These are phyloP conservation scores for Verticillium zaregamsianum DNA, from an alignment of 2,329 filamentous ascomycete species.

Conservation along the genomic window DNA sequence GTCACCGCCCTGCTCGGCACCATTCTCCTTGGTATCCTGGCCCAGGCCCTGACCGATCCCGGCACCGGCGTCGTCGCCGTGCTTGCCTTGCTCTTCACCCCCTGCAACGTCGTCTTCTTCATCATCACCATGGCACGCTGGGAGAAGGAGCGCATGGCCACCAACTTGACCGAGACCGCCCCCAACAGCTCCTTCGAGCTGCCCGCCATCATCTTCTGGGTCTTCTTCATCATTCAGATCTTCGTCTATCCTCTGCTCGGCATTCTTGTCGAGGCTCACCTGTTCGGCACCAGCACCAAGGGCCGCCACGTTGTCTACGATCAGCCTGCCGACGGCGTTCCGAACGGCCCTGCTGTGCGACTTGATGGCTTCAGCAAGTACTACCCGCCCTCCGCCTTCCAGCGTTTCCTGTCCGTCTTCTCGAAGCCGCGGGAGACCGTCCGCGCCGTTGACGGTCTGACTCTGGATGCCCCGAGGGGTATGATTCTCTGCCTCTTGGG, in stretches of 20 bases:
- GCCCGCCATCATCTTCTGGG: constrained; percentile 71
- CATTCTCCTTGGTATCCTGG: constrained; percentile 74
- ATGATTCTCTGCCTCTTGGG: constrained; percentile 77
- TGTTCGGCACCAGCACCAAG: constrained; percentile 2
- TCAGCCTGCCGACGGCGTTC: constrained; percentile 14
- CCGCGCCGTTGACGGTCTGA: constrained; percentile 72
- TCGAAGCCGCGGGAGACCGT: constrained; percentile 58
- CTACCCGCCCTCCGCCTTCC: constrained; percentile 64
- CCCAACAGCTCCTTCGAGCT: constrained; percentile 65
- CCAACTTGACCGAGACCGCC: constrained; percentile 58
- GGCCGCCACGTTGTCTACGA: background rate
- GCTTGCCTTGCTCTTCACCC: constrained; percentile 74
- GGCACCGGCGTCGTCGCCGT: constrained; percentile 61
- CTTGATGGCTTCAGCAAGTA: constrained; percentile 73
- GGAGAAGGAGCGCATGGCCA: constrained; percentile 56
- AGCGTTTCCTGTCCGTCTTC: constrained; percentile 44
- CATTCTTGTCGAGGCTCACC: constrained; percentile 61
- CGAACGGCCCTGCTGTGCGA: constrained; percentile 56
- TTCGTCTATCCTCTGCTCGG: constrained; percentile 73
- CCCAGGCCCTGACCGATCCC: constrained; percentile 66
- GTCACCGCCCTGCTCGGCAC: constrained; percentile 71
- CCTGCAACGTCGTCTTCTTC: constrained; percentile 85
- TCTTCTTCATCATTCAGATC: constrained; percentile 75
- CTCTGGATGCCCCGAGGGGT: constrained; percentile 66
- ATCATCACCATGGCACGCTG: constrained; percentile 72